Base-by-base conservation (phyloP, 257 asterid genomes). In the Solanum bulbocastanum region DNA sequence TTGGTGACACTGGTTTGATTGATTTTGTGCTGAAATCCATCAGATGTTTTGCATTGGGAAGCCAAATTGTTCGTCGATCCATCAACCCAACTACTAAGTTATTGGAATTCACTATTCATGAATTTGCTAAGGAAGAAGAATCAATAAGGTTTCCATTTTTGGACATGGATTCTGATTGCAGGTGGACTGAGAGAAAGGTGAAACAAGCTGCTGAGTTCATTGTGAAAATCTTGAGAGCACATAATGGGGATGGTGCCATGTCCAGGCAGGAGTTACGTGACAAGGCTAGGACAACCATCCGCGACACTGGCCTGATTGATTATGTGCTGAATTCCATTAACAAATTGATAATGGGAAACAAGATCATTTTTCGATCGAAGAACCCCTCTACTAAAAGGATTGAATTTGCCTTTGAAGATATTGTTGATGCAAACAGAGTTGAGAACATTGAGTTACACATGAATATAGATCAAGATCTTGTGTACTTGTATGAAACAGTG, bases 1-100 rank as follows among this genome's bases (percentile, higher is more conserved):
- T 96, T 27, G 99, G 99, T 37, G 99, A 96, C 89, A 96, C 98
- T 20, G 98, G 99, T 84, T 89, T 96, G 93, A 96, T 96, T 42
- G 99, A 95, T 89, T 96, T 92, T 81, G 98, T 96, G 87, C 94
- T 95, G 20, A 96, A 95, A 83, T 95, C 97, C 14, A 91, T 96
- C 90, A 93, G 88, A 71, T 92, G 95, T 75, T 91, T 96, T 82
- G 87, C 87, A 14, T 74, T 93, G 86, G 96, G 93, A 46, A 90
- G 92, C 89, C 91, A 87, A 25, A 46, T 93, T 73, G 88, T 96
- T 83, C 87, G 95, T 27, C 96, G 99, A 27, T 83, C 91, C 0
- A 83, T 89, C 75, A 92, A 93, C 89, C 92, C 94, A 30, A 83
- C 86, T 16, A 88, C 96, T 23, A 91, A 89, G 71, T 89, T 89